Base-by-base conservation (phyloP, 2,329 filamentous ascomycete species). In the Colletotrichum acutatum region DNA sequence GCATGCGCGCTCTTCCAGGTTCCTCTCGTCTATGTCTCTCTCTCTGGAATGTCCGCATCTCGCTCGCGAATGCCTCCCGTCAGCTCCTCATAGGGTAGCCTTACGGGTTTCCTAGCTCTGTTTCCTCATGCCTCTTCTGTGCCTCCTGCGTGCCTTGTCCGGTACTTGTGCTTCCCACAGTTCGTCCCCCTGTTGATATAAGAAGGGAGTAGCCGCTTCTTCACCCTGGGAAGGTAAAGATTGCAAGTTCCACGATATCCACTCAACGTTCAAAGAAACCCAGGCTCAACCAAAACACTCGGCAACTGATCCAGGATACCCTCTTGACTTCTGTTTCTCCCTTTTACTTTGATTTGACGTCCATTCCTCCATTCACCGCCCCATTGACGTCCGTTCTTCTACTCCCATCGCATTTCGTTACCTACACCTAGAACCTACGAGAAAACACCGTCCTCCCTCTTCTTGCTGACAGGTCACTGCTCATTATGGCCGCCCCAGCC, bases 161-260 rank as follows among this genome's bases (percentile, higher is more conserved):
- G 22, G 26, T 22, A 28, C 19, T 11, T 49, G 9, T 19, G 14
- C 30, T 8, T 54, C 46, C 12, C 60, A 12, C 28, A n/a, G 58
- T 28, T 14, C 24, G 56, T 49, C 66, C 53, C 65, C n/a, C 53
- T 72, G 54, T 24, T 34, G 52, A 19, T 66, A 73, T 73, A 73
- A 54, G 60, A 52, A 65, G 71, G 61, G 59, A 70, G 14, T 56
- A 30, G 49, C 66, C 71, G 67, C 54, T 9, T 52, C 46, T 11
- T 7, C 22, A 26, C 9, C 30, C 22, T 22, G 6, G 16, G n/a
- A 60, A 53, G 49, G 14, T 46, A 42, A 59, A 60, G 22, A 72
- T 64, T 22, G 42, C 30, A 37, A 58, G 24, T 66, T 11, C n/a
- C n/a, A 52, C 42, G 30, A 66, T 54, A 65, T 30, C 54, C 16